Evolutionary conservation across 495 filamentous ascomycete genomes (phyloP), one percentile per base, ranked within the genome.

Genomic region (Talaromyces wortmannii): DNA sequence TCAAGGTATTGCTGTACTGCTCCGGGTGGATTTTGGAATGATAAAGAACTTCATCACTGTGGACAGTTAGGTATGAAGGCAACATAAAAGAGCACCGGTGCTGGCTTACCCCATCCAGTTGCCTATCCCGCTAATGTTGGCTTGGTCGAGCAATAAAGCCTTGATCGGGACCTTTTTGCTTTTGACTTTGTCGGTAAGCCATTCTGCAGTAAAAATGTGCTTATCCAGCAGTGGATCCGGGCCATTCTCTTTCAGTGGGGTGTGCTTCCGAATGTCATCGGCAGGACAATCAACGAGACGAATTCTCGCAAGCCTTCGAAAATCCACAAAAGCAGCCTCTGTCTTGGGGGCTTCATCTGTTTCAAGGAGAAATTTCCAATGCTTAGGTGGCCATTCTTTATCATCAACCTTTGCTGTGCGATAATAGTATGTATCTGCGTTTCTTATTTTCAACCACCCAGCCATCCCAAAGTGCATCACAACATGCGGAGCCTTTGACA

Each of bases 401-500:
- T 88, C 83, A 16, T 77, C 74, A 3, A 68, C 63, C 62, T 86
- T 80, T 61, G 79, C 75, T 57, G 82, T 75, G 50, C 87, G 84
- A 73, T 96, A 91, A 66, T 94, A 92, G 13, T 83, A 83, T 13
- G 83, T 87, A 45, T 84, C 83, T 50, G 86, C 84, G 59, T 84
- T 83, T 50, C 82, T 83, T 61, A 97, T 89, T 63, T 94, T 84
- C 44, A 96, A 77, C 92, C 94, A 97, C 8, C 92, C 90, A 52
- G 71, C 61, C 87, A 91, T 97, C 48, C 91, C 92, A 57, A 95
- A 86, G 68, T 98, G 92, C 84, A 96, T 88, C 29, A 97, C 81
- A 0, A 85, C 80, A 65, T 98, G 94, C 0, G 94, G 94, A 17
- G 90, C 80, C 6, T 80, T 82, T 23, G 78, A 77, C 80, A 88